These are phyloP conservation scores for Cryptococcus sp. DNA, from an alignment of 1,284 basidiomycete genomes.

Conservation along the genomic window DNA sequence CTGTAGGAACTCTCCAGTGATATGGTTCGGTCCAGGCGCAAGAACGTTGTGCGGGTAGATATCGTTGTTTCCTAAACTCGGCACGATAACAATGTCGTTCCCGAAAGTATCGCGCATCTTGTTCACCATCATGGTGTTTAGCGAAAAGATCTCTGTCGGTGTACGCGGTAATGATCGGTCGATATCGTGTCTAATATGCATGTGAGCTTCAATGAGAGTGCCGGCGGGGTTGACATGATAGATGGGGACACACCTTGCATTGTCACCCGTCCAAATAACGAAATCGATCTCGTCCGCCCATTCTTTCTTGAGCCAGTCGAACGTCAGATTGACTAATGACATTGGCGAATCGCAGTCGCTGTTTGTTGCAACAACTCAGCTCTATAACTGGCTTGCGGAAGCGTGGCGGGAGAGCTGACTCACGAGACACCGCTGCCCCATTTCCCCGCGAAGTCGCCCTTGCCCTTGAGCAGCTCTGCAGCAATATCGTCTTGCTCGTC, in stretches of 20 bases:
- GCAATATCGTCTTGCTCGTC: slow-evolving; percentile 17
- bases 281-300: slow-evolving; percentile 87
- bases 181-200: slow-evolving; percentile 75
- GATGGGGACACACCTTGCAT: slow-evolving; percentile 65
- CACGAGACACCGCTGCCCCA: slow-evolving; percentile 50
- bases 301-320: slow-evolving; percentile 76
- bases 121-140: slow-evolving; percentile 68
- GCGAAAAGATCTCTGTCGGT: slow-evolving; percentile 73
- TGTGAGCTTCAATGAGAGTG: slow-evolving; percentile 11
- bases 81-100: slow-evolving; percentile 76
- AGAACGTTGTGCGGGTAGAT: slow-evolving; percentile 73
- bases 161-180: slow-evolving; percentile 79
- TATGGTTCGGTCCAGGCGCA: slow-evolving; percentile 69
- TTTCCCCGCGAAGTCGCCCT: slow-evolving; percentile 34
- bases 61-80: slow-evolving; percentile 85
- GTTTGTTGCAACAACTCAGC: slow-evolving; percentile 3
- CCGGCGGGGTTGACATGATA: not conserved
- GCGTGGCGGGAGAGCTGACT: slow-evolving; percentile 17
- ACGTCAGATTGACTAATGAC: slow-evolving; percentile 72
- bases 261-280: slow-evolving; percentile 91
- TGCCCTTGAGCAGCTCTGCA: slow-evolving; percentile 10
- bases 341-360: slow-evolving; percentile 87
- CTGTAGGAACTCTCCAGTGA: slow-evolving; percentile 74
- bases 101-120: slow-evolving; percentile 73
- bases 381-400: not conserved